phyloP scores from a whole-genome alignment of 2,329 filamentous ascomycete genomes.

The Graphilbum sp. region DNA sequence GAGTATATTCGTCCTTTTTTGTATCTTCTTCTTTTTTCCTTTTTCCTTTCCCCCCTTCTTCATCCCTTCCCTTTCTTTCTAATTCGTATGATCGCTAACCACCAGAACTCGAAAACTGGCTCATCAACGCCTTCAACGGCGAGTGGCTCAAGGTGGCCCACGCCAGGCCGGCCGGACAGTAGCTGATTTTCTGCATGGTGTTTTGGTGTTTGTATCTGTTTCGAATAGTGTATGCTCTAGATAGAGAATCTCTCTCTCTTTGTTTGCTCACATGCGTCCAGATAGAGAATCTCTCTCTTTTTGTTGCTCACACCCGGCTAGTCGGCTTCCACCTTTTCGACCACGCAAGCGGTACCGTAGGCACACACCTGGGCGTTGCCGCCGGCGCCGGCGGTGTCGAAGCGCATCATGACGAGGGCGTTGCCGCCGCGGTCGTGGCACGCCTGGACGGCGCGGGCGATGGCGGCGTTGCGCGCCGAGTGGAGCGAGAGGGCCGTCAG shows the following conservation, averaged over 20 bases:
- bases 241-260: no score
- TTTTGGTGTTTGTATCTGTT: not conserved
- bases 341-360: conserved; percentile 40
- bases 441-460: conserved; percentile 37
- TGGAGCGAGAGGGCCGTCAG: conserved; percentile 23
- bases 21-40: not conserved
- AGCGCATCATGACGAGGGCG: conserved; percentile 40
- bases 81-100: conserved; percentile 18
- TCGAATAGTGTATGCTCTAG: no score
- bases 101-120: conserved; percentile 68
- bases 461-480: conserved; percentile 40
- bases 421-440: conserved; percentile 41
- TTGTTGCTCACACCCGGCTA: no score
- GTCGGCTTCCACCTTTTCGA: conserved; percentile 37
- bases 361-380: conserved; percentile 42
- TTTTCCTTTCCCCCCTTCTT: not conserved
- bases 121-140: conserved; percentile 94
- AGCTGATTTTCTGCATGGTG: not conserved
- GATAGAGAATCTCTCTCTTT: no score
- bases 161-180: conserved; percentile 27
- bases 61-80: not conserved
- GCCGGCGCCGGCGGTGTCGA: conserved; percentile 37
- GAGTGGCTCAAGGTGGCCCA: conserved; percentile 58
- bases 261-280: no score
- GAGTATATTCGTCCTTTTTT: conserved; percentile 24